These are phyloP conservation scores for Marasmius tenuissimus DNA, from an alignment of 1,284 basidiomycete genomes.

Conservation along the genomic window DNA sequence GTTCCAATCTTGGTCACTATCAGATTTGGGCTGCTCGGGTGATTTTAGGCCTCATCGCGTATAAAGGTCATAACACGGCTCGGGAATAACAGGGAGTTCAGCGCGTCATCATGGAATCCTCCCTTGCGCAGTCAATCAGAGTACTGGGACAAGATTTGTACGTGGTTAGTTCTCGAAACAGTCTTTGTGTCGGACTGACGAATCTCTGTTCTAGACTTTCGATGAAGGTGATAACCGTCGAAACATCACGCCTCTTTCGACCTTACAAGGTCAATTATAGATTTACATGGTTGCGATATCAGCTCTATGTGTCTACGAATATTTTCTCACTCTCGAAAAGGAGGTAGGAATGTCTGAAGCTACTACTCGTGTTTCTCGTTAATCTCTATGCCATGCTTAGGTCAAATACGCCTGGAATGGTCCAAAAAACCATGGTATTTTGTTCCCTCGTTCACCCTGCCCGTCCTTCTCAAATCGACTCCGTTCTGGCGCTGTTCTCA, in stretches of 20 bases:
- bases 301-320: constrained; percentile 13
- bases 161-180: too few species aligned
- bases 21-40: too few species aligned
- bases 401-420: constrained; percentile 10
- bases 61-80: too few species aligned
- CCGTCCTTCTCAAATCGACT: neutral
- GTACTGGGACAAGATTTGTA: too few species aligned
- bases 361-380: neutral
- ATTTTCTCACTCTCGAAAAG: constrained; percentile 9
- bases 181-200: too few species aligned
- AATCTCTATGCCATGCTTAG: neutral
- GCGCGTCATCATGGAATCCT: too few species aligned
- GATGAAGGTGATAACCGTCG: neutral
- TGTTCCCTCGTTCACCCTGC: neutral
- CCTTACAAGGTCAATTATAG: neutral
- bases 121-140: too few species aligned
- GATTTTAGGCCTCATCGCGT: too few species aligned
- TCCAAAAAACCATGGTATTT: neutral
- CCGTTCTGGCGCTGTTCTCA: too few species aligned
- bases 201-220: neutral
- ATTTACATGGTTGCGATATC: constrained; percentile 14
- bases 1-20: too few species aligned
- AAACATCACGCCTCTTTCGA: neutral
- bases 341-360: constrained; percentile 7
- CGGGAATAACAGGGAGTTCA: too few species aligned